A percentile compares a stretch with the other conserved stretches of the same genome.
These are phyloP conservation scores for Alternaria hordeiaustralica DNA, from an alignment of 2,329 filamentous ascomycete genomes.

Conservation along the genomic window DNA sequence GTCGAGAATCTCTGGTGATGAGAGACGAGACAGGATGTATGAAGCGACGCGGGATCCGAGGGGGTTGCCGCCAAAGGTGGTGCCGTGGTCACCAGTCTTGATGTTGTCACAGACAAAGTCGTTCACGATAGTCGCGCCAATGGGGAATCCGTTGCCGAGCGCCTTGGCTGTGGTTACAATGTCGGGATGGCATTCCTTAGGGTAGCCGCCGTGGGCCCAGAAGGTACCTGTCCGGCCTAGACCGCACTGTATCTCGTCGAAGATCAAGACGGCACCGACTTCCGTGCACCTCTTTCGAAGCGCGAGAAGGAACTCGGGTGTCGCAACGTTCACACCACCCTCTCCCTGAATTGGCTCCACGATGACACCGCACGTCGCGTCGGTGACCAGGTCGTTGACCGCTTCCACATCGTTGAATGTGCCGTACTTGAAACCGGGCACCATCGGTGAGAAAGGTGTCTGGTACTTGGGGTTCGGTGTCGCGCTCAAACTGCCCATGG, in stretches of 20 bases:
- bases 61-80: constrained; percentile 92
- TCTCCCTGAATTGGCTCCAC: constrained; percentile 98
- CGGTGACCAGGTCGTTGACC: constrained; percentile 76
- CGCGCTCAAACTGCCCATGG: constrained; percentile 93
- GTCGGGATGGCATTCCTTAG: constrained; percentile 85
- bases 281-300: constrained; percentile 85
- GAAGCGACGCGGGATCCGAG: constrained; percentile 84
- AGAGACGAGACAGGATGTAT: constrained; percentile 79
- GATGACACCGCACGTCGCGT: constrained; percentile 90
- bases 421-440: constrained; percentile 89
- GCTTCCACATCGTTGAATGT: constrained; percentile 80
- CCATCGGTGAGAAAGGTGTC: constrained; percentile 90
- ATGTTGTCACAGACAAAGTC: constrained; percentile 72
- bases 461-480: constrained; percentile 99
- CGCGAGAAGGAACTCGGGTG: constrained; percentile 80
- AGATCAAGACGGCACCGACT: constrained; percentile 87
- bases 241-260: constrained; percentile 98
- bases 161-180: constrained; percentile 95
- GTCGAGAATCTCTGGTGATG: constrained; percentile 72
- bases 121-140: constrained; percentile 79
- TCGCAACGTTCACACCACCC: constrained; percentile 86
- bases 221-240: constrained; percentile 84
- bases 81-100: constrained; percentile 84
- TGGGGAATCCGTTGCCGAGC: constrained; percentile 93
- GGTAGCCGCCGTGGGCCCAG: constrained; percentile 84